Percentiles rank a stretch among this genome's conserved stretches.
Evolutionary conservation across 2,329 filamentous ascomycete genomes (phyloP).

Genomic region (Tolypocladium tundrense): DNA sequence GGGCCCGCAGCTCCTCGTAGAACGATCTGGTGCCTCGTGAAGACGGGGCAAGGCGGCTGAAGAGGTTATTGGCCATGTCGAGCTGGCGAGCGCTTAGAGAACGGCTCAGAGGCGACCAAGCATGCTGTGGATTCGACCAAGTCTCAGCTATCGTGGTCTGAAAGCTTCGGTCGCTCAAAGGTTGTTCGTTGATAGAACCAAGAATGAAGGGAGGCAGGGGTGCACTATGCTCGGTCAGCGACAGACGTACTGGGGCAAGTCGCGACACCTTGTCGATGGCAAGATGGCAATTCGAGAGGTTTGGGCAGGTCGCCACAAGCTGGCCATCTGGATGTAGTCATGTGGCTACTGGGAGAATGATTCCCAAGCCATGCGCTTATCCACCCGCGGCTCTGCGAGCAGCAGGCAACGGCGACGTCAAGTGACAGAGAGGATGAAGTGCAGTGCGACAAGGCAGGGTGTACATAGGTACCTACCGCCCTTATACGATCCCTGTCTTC

Average conservation of each 20-base stretch:
- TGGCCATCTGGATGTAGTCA: background rate
- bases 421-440: background rate
- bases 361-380: background rate
- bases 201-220: background rate
- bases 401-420: background rate
- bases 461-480: background rate
- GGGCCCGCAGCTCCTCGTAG: conserved; percentile 36
- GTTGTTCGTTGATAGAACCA: background rate
- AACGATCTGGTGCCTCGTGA: conserved; percentile 27
- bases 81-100: background rate
- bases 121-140: background rate
- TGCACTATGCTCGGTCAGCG: background rate
- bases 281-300: background rate
- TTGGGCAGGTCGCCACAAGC: background rate
- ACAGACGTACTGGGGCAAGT: background rate
- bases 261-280: background rate
- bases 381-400: background rate
- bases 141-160: background rate
- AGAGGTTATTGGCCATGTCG: conserved; percentile 36
- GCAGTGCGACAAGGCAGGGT: background rate
- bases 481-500: background rate
- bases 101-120: background rate
- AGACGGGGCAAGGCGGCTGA: conserved; percentile 29
- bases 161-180: background rate
- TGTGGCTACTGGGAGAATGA: background rate